Percentiles rank a stretch among this genome's conserved stretches.
phyloP scores from a whole-genome alignment of 169 alveolate species.

The Eimeria tenella region DNA sequence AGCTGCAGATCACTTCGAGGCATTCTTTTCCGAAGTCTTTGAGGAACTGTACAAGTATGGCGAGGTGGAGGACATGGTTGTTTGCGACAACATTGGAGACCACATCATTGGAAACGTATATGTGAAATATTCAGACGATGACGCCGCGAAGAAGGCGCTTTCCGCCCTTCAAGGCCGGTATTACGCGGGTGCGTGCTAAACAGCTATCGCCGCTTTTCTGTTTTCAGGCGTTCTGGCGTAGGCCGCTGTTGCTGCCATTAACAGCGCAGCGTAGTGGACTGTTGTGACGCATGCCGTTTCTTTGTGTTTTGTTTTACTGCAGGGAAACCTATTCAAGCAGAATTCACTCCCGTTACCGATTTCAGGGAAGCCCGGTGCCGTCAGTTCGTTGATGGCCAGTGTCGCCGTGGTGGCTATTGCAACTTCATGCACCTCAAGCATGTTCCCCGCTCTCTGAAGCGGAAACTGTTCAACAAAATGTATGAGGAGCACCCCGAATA shows the following conservation, averaged over 20 bases:
- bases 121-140: slow-evolving; percentile 97
- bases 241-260: not conserved
- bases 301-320: slow-evolving; percentile 83
- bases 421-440: slow-evolving; percentile 99
- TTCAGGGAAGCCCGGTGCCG: slow-evolving; percentile 98
- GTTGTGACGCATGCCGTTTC: not conserved
- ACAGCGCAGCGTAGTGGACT: too few relatives aligned
- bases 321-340: slow-evolving; percentile 93
- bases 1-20: slow-evolving; percentile 98
- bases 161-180: slow-evolving; percentile 96
- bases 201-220: not conserved
- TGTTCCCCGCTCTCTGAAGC: slow-evolving; percentile 95
- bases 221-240: not conserved
- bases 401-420: slow-evolving; percentile 97
- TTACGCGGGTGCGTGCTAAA: slow-evolving; percentile 87
- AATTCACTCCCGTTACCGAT: slow-evolving; percentile 99
- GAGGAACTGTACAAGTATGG: slow-evolving; percentile 97
- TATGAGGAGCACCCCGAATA: slow-evolving; percentile 98
- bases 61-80: slow-evolving; percentile 98
- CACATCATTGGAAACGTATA: slow-evolving; percentile 99
- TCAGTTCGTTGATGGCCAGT: slow-evolving; percentile 98
- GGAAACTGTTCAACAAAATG: slow-evolving; percentile 96
- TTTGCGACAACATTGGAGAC: slow-evolving; percentile 99
- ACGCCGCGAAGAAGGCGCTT: slow-evolving; percentile 96
- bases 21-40: slow-evolving; percentile 98